Evolutionary conservation across 1,284 basidiomycete species (phyloP).

Genomic region (Ustilago xerochloae): DNA sequence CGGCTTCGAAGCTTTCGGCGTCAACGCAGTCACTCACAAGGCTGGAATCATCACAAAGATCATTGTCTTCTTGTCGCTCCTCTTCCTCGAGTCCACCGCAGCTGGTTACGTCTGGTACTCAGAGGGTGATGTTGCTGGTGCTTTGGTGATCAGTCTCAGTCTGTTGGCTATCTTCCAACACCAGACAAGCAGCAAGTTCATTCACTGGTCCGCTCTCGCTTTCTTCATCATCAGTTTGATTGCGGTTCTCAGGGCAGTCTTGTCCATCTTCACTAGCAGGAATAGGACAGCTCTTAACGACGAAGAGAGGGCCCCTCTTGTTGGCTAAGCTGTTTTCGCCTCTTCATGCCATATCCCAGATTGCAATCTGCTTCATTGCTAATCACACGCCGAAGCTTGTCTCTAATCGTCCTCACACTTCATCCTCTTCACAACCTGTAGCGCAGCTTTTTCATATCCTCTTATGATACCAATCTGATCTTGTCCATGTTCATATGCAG

Average conservation of each 20-base stretch:
- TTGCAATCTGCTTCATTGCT: too few relatives aligned
- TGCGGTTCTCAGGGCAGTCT: constrained; percentile 82
- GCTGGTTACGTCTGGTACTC: constrained; percentile 84
- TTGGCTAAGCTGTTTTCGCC: constrained; percentile 20
- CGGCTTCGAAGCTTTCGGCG: constrained; percentile 90
- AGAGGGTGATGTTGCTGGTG: constrained; percentile 90
- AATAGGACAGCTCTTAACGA: constrained; percentile 73
- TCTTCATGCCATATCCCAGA: not conserved
- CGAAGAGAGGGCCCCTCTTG: constrained; percentile 85
- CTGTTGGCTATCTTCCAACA: constrained; percentile 71
- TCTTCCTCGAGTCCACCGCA: constrained; percentile 93
- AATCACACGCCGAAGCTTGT: too few relatives aligned
- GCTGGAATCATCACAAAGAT: constrained; percentile 91
- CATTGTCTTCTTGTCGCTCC: constrained; percentile 88
- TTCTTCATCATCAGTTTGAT: constrained; percentile 87
- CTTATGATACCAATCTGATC: not conserved
- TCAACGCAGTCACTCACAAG: constrained; percentile 75
- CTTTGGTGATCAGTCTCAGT: constrained; percentile 84
- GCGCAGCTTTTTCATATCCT: not conserved
- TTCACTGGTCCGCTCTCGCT: constrained; percentile 87
- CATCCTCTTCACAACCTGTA: not conserved
- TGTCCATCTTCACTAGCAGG: constrained; percentile 71
- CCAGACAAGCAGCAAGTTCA: constrained; percentile 73
- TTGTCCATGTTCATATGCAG: not conserved
- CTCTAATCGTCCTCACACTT: too few relatives aligned